Conservation (phyloP, 345 rosid species). For the Eucalyptus marginata region DNA sequence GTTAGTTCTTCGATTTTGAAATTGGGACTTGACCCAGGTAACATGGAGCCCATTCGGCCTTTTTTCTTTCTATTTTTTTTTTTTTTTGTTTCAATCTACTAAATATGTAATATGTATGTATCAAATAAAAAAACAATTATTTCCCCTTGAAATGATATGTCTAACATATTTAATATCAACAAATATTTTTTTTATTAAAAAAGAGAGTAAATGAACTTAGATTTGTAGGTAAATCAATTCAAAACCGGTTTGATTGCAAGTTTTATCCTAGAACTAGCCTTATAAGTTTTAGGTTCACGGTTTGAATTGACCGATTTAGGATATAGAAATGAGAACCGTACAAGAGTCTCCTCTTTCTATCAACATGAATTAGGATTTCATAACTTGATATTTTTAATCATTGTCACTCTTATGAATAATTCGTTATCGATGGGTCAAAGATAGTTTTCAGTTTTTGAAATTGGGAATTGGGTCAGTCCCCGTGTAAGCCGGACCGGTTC, state of each 20-base stretch:
- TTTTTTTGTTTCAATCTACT: not conserved
- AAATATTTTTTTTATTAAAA: not conserved
- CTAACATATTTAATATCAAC: not conserved
- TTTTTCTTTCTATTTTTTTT: not conserved
- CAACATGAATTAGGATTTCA: fast-evolving
- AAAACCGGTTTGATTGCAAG: fast-evolving
- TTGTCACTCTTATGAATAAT: not conserved
- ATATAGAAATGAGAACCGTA: not conserved
- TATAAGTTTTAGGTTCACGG: fast-evolving
- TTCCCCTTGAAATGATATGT: not conserved
- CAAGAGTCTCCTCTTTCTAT: fast-evolving
- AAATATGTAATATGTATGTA: not conserved
- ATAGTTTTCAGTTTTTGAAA: fast-evolving
- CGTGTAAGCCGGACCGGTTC: not conserved
- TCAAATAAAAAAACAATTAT: not conserved
- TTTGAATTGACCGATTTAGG: fast-evolving
- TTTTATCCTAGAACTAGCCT: not conserved
- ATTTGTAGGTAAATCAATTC: not conserved
- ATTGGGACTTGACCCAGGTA: fast-evolving
- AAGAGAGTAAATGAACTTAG: not conserved
- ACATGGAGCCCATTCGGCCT: fast-evolving
- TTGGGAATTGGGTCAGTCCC: fast-evolving
- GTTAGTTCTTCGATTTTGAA: fast-evolving
- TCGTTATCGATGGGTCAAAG: fast-evolving
- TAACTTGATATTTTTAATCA: not conserved